A percentile compares a stretch with the other conserved stretches of the same genome.
phyloP scores from a whole-genome alignment of 208 protist genomes.

The Trichomonas gallinae region DNA sequence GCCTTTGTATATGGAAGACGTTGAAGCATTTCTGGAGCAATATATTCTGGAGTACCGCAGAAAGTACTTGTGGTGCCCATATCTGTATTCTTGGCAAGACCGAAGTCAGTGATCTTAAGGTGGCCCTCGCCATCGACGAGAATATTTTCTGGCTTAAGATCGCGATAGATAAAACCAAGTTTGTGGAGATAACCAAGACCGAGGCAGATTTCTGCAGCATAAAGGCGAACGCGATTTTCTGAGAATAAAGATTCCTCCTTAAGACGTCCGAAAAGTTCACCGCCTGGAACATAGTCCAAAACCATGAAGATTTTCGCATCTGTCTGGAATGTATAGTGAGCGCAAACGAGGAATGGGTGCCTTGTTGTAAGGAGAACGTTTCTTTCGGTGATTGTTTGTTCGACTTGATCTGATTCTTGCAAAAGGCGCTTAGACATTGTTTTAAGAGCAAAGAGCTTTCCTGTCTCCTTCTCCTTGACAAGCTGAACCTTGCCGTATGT shows the following conservation, averaged over 20 bases:
- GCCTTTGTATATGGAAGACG: not conserved
- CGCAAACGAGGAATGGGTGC: conserved; percentile 37
- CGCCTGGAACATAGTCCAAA: conserved; percentile 47
- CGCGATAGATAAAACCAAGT: conserved; percentile 32
- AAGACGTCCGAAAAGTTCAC: conserved; percentile 47
- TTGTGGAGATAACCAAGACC: conserved; percentile 33
- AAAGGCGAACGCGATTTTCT: conserved; percentile 32
- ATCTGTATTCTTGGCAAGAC: conserved; percentile 39
- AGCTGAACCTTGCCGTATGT: not conserved
- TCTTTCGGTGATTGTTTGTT: not conserved
- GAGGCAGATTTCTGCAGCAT: conserved; percentile 36
- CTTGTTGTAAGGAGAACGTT: not conserved
- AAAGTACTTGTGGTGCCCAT: not conserved
- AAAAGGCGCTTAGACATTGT: not conserved
- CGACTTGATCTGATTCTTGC: not conserved
- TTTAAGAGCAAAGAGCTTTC: not conserved
- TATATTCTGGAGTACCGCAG: conserved; percentile 25
- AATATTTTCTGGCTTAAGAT: conserved; percentile 38
- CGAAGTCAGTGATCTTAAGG: conserved; percentile 45
- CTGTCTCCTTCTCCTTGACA: not conserved
- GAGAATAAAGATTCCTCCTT: conserved; percentile 30
- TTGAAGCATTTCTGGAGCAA: not conserved
- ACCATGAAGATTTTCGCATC: conserved; percentile 43
- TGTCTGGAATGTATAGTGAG: conserved; percentile 43
- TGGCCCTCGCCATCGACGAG: conserved; percentile 27